Conservation (phyloP, 305 asterid species). For the Plantago coronopus region DNA sequence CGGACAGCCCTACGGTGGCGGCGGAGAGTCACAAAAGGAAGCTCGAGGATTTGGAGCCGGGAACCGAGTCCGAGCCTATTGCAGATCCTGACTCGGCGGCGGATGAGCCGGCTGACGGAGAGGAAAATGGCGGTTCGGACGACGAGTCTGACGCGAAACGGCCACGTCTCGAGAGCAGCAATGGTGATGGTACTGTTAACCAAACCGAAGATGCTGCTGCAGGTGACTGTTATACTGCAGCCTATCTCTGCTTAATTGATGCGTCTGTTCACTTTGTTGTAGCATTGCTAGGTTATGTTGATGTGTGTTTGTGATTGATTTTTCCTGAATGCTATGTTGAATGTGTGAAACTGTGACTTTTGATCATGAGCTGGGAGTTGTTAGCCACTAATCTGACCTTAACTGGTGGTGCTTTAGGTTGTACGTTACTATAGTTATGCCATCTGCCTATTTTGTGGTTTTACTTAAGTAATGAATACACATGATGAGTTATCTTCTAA, state of each 20-base stretch:
- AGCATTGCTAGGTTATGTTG: too few relatives aligned
- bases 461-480: too few relatives aligned
- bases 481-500: too few relatives aligned
- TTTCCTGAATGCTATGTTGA: too few relatives aligned
- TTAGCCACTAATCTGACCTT: too few relatives aligned
- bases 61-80: conserved; percentile 26
- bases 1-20: conserved; percentile 26
- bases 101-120: conserved; percentile 34
- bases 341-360: too few relatives aligned
- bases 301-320: too few relatives aligned
- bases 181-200: conserved; percentile 25
- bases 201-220: conserved; percentile 43
- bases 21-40: conserved; percentile 68
- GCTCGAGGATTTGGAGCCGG: conserved; percentile 69
- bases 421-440: too few relatives aligned
- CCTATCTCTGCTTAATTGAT: not conserved
- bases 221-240: conserved; percentile 4
- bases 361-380: too few relatives aligned
- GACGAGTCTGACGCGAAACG: conserved; percentile 70
- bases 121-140: conserved; percentile 39
- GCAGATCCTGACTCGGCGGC: conserved; percentile 27
- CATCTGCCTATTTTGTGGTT: too few relatives aligned
- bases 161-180: conserved; percentile 54
- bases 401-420: too few relatives aligned
- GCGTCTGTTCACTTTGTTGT: too few relatives aligned